phyloP scores from a whole-genome alignment of 1,284 basidiomycete genomes.

The Puccinia triticina region DNA sequence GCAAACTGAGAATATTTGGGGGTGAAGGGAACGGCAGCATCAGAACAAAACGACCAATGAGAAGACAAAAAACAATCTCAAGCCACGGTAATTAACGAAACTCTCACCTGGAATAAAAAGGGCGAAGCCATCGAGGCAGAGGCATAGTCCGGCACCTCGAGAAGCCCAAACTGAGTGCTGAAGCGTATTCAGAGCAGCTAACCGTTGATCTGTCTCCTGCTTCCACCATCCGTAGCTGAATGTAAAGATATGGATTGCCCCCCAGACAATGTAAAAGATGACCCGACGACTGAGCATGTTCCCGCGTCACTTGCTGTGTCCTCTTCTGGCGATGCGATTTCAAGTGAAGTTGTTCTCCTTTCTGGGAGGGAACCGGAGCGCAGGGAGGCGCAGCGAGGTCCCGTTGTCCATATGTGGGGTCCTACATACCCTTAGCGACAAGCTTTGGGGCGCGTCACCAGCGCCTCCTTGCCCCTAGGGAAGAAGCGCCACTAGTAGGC shows the following conservation, averaged over 20 bases:
- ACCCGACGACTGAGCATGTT: conserved; percentile 16
- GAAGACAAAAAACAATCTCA: neutral
- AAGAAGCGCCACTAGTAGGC: too few species aligned
- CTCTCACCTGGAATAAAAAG: conserved; percentile 37
- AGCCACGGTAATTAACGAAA: neutral
- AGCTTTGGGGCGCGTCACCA: too few species aligned
- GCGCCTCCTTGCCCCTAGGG: too few species aligned
- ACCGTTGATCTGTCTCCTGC: conserved; percentile 26
- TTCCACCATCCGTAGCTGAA: conserved; percentile 47
- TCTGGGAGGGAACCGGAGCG: too few species aligned
- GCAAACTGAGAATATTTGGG: neutral
- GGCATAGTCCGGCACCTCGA: conserved; percentile 34
- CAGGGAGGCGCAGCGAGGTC: too few species aligned
- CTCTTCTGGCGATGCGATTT: neutral
- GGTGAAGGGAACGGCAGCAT: neutral
- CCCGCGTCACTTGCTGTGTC: neutral
- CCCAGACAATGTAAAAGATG: conserved; percentile 30
- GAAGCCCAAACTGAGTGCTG: conserved; percentile 43
- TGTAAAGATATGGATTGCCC: neutral
- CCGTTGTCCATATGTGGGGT: too few species aligned
- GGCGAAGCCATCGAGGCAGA: conserved; percentile 35
- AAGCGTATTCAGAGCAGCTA: conserved; percentile 27
- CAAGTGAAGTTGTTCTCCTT: too few species aligned
- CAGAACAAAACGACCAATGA: too few species aligned
- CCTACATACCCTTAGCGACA: too few species aligned